Evolutionary conservation across 2,329 filamentous ascomycete genomes (phyloP).

Genomic region (Penicillium sp.): DNA sequence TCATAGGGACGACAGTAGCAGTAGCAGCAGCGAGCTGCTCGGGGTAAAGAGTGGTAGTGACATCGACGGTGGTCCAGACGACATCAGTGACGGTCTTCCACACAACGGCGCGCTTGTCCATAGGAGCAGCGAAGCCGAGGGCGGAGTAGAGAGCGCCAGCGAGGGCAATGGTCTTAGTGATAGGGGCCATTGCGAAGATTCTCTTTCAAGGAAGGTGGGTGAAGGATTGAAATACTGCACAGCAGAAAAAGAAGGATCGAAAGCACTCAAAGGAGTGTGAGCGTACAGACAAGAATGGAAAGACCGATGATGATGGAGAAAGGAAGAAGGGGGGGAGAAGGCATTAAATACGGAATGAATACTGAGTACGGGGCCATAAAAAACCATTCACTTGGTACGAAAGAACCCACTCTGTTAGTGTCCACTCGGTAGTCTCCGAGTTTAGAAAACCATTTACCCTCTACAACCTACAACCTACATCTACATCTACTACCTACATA

Average conservation of each 20-base stretch:
- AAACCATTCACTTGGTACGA: not conserved
- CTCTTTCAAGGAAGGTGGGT: not conserved
- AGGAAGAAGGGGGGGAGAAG: constrained; percentile 1
- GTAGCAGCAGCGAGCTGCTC: constrained; percentile 21
- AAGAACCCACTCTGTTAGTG: not conserved
- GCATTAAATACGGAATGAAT: not conserved
- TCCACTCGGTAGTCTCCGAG: not conserved
- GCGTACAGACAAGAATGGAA: constrained; percentile 12
- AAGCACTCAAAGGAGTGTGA: constrained; percentile 22
- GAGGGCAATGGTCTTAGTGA: constrained; percentile 36
- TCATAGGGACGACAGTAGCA: constrained; percentile 22
- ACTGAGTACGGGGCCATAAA: not conserved
- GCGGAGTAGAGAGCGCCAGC: constrained; percentile 35
- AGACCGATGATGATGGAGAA: constrained; percentile 12
- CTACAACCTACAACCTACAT: too few relatives aligned
- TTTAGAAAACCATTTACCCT: too few relatives aligned
- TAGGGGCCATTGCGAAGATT: constrained; percentile 32
- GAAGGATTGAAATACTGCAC: constrained; percentile 22
- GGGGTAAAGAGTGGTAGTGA: constrained; percentile 47
- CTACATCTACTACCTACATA: too few relatives aligned
- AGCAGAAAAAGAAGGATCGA: constrained; percentile 17
- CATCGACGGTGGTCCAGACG: constrained; percentile 47
- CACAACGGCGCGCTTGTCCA: constrained; percentile 43
- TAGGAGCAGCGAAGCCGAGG: constrained; percentile 29
- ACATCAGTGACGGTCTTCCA: constrained; percentile 49